phyloP scores from a whole-genome alignment of 1,284 basidiomycete species.

The Sanguinoderma infundibulare region DNA sequence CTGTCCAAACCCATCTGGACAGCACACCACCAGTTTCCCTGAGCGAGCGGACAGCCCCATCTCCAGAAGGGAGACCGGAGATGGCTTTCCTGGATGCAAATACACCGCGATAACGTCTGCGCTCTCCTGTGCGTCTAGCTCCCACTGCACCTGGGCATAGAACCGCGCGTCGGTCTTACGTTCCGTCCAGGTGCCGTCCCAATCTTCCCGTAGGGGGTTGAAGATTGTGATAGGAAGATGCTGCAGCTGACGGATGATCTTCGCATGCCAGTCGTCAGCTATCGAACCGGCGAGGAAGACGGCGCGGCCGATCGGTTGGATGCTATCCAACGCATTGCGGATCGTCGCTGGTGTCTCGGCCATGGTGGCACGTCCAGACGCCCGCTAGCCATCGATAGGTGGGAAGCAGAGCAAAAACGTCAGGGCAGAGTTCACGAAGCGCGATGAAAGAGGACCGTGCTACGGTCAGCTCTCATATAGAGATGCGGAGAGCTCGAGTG shows the following conservation, averaged over 20 bases:
- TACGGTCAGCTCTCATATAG: neutral
- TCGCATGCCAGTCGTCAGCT: neutral
- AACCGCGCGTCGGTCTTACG: neutral
- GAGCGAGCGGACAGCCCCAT: neutral
- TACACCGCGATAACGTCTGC: slow-evolving; percentile 6
- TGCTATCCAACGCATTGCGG: neutral
- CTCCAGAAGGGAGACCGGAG: slow-evolving; percentile 1
- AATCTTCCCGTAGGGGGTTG: slow-evolving; percentile 1
- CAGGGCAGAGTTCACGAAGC: neutral
- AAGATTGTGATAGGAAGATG: neutral
- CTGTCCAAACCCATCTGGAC: neutral
- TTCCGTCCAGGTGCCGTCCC: slow-evolving; percentile 1
- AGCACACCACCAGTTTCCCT: neutral
- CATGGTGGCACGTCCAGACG: neutral
- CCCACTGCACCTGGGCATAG: neutral
- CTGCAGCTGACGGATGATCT: neutral
- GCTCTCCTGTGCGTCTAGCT: neutral
- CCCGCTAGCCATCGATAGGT: neutral
- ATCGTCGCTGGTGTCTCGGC: neutral
- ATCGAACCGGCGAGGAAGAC: slow-evolving; percentile 5
- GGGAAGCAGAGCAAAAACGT: neutral
- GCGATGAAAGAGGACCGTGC: neutral
- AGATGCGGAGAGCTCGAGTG: neutral
- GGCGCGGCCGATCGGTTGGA: neutral
- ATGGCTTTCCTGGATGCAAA: neutral